Base-by-base conservation (phyloP, 768 basidiomycete genomes). In the Amanita subjunquillea region DNA sequence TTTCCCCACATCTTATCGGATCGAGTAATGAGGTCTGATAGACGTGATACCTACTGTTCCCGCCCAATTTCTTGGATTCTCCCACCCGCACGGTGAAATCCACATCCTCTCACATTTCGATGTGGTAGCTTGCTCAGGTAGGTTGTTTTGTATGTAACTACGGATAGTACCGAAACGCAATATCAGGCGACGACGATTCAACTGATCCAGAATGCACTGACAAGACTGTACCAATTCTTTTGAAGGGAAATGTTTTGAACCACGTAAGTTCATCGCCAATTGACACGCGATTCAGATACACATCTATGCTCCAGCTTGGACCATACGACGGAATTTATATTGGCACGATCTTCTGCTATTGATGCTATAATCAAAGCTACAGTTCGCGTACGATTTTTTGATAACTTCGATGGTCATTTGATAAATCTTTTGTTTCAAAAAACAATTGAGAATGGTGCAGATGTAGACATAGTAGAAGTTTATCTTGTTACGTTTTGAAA, bases 11-110 rank as follows among this genome's bases (percentile, higher is more conserved):
- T 27, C 25, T 30, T 8, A 34, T 4, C 10, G 10, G 17, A 12
- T 13, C 29, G 43, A 20, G 30, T 40, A 46, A 17, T 46, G 42
- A 29, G 10, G 36, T 17, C 25, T 15, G 15, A 23, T 54, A 69
- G 74, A 79, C 58, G 54, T 71, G 27, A 65, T 84, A 40, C 82
- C 83, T 22, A 82, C 78, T 54, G 69, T 83, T 6, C 82, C 82
- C 6, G 75, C 71, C 2, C 67, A 71, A 17, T 67, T 65, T 53
- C 59, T 81, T 54, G 77, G 76, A 47, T 84, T 73, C 63, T 56
- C 63, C 37, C 78, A 80, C 48, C 73, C 75, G 1, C 63, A 70
- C n/a, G 78, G 78, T 17, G 80, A 82, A 59, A 62, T 80, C 12
- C 78, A 80, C 55, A 76, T 83, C 41, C 50, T 78, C 49, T 63